A percentile compares a stretch with the other conserved stretches of the same genome.
phyloP scores from a whole-genome alignment of 2,329 filamentous ascomycete species.

The Seiridium unicorne region DNA sequence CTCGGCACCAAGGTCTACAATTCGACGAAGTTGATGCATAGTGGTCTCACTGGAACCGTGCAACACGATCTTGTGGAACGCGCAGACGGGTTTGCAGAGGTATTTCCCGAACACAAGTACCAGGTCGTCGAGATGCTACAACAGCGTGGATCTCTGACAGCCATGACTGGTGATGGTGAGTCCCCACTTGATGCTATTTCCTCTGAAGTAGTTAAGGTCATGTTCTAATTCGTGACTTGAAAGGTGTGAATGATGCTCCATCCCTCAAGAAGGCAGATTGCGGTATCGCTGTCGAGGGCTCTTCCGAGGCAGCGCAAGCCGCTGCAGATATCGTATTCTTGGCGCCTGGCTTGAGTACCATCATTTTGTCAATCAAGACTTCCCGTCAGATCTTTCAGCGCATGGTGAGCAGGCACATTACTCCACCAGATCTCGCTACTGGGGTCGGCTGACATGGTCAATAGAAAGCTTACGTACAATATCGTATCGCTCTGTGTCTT shows the following conservation, averaged over 20 bases:
- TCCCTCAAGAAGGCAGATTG: constrained; percentile 74
- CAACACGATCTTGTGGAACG: constrained; percentile 76
- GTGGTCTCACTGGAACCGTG: constrained; percentile 69
- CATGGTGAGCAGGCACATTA: background rate
- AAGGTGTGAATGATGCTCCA: constrained; percentile 69
- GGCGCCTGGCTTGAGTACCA: constrained; percentile 68
- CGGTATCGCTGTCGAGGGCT: constrained; percentile 71
- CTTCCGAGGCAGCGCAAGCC: constrained; percentile 70
- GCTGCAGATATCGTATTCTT: constrained; percentile 75
- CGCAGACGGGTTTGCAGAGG: constrained; percentile 71
- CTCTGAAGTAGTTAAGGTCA: no score
- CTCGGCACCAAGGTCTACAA: constrained; percentile 81
- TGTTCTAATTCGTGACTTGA: background rate
- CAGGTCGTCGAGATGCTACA: constrained; percentile 75
- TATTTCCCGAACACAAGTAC: constrained; percentile 76
- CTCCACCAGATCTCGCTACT: background rate
- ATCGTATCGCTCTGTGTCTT: constrained; percentile 73
- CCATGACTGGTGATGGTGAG: constrained; percentile 69
- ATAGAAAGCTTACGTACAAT: constrained; percentile 71
- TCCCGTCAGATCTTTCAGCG: constrained; percentile 46
- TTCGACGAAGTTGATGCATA: constrained; percentile 74
- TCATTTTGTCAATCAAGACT: constrained; percentile 72
- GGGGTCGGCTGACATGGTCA: constrained; percentile 3
- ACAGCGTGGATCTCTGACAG: constrained; percentile 70
- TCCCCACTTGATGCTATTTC: background rate